phyloP scores from a whole-genome alignment of 345 rosid species.

The Trapa incisa region DNA sequence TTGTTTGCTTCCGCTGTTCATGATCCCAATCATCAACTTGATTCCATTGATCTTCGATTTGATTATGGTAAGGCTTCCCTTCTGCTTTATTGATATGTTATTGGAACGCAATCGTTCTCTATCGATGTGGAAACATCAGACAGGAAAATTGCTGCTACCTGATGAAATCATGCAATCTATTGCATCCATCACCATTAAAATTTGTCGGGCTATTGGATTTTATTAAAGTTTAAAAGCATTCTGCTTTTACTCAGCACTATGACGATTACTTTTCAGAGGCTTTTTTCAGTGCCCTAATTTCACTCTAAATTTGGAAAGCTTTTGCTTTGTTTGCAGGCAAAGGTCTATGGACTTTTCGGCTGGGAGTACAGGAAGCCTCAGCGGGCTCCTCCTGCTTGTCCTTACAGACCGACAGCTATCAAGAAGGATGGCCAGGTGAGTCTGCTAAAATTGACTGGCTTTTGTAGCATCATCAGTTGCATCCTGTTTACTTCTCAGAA shows the following conservation, averaged over 20 bases:
- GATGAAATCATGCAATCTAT: neutral
- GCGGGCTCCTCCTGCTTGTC: constrained; percentile 78
- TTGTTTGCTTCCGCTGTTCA: constrained; percentile 64
- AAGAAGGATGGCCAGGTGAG: constrained; percentile 39
- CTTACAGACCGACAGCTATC: constrained; percentile 45
- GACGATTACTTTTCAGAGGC: neutral
- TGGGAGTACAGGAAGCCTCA: constrained; percentile 95
- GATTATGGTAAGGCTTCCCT: constrained; percentile 36
- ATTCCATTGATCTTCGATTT: constrained; percentile 56
- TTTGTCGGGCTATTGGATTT: neutral
- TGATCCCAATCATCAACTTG: constrained; percentile 69
- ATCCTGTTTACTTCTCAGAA: neutral
- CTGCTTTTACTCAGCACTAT: neutral
- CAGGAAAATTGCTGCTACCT: neutral
- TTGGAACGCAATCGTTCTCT: neutral
- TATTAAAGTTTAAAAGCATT: neutral
- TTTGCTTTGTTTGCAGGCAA: constrained; percentile 32
- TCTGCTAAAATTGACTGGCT: neutral
- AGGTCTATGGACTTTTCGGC: constrained; percentile 55
- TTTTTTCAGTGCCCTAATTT: neutral
- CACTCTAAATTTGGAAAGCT: neutral
- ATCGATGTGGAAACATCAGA: neutral
- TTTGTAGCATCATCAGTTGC: neutral
- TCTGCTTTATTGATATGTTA: neutral
- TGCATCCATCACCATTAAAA: neutral